Base-by-base conservation (phyloP, 768 basidiomycete genomes). In the Amanita rubescens region DNA sequence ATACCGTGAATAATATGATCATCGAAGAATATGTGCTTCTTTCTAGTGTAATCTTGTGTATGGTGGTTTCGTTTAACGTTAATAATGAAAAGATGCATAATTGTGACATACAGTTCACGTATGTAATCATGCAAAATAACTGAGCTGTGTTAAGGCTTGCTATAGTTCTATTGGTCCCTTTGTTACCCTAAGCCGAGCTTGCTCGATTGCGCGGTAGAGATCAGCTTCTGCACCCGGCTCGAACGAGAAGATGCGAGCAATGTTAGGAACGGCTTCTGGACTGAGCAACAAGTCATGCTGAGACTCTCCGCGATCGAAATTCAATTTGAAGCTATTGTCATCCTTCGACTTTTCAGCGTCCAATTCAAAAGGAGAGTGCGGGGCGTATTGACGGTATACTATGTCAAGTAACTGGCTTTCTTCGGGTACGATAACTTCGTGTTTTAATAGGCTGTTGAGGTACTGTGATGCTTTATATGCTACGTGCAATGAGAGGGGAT, bases 1-100 rank as follows among this genome's bases (percentile, higher is more conserved):
- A 99, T 65, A 82, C 90, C 67, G 97, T 98, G 95, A 96, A 95
- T 80, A 94, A 97, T 73, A 87, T 90, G 80, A 93, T 99, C 70
- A 98, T 99, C 61, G 96, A 8, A 30, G n/a, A 30, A 30, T 30
- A 30, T 8, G 27, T 30, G 27, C 27, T 8, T 30, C 5, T 8
- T 30, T 30, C 27, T 30, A 30, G 27, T 8, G 27, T 30, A 4
- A 8, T 30, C 8, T 30, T 8, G 27, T 30, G 27, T 30, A 8
- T 30, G 27, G 27, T 8, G 8, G 27, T 30, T n/a, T n/a, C n/a
- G n/a, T n/a, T n/a, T n/a, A n/a, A n/a, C n/a, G n/a, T 30, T 8
- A 8, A 30, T 30, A 30, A 30, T 30, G 3, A 3, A 30, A 3
- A 30, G 27, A 4, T 30, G 27, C 8, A 30, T 30, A 4, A 30